A percentile compares a stretch with the other conserved stretches of the same genome.
These are phyloP conservation scores for Populus hybrid DNA, from an alignment of 441 rosid genomes.

Conservation along the genomic window DNA sequence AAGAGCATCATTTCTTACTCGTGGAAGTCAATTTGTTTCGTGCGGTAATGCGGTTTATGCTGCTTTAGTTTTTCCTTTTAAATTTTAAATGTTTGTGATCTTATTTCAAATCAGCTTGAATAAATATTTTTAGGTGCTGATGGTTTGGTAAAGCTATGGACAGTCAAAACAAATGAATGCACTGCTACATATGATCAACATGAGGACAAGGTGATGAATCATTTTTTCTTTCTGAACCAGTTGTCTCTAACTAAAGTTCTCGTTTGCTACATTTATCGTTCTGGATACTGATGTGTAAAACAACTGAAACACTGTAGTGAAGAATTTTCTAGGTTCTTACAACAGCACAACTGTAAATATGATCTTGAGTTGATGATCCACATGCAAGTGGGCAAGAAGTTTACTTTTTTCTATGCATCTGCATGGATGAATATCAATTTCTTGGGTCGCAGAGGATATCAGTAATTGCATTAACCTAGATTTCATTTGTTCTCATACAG, in stretches of 20 bases:
- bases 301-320: not conserved
- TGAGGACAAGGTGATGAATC: conserved; percentile 73
- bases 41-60: conserved; percentile 55
- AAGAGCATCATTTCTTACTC: conserved; percentile 81
- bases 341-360: not conserved
- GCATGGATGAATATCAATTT: not conserved
- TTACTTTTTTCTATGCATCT: not conserved
- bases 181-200: conserved; percentile 88
- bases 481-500: not conserved
- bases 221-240: not conserved
- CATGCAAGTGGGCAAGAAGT: not conserved
- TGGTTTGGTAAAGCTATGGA: conserved; percentile 94
- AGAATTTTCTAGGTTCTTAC: not conserved
- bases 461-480: not conserved
- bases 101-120: conserved; percentile 11
- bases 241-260: not conserved
- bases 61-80: not conserved
- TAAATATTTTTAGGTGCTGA: conserved; percentile 64
- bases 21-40: conserved; percentile 88
- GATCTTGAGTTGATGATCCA: not conserved
- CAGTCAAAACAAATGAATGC: conserved; percentile 80
- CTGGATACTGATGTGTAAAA: not conserved
- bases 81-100: not conserved
- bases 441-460: not conserved
- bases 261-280: not conserved